These are phyloP conservation scores for Aspergillus glaucus DNA, from an alignment of 2,329 filamentous ascomycete genomes.

Conservation along the genomic window DNA sequence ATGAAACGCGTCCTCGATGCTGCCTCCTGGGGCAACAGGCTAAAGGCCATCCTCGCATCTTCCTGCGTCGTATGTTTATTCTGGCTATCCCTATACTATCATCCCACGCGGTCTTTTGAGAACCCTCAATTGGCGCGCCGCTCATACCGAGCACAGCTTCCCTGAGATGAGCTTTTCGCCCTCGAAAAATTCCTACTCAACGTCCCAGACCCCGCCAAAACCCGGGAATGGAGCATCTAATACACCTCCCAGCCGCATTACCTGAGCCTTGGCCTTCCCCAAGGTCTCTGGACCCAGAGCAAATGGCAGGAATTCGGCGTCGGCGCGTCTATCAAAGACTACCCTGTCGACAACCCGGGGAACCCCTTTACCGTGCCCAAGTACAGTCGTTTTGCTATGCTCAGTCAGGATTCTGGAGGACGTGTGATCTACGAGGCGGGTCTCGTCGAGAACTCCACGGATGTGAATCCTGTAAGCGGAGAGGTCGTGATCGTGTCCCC, in stretches of 20 bases:
- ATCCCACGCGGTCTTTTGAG: background rate
- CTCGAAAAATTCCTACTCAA: background rate
- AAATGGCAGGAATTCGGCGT: background rate
- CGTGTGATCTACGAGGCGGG: background rate
- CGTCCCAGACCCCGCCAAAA: background rate
- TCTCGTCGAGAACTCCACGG: background rate
- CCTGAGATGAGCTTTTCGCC: background rate
- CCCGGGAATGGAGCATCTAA: background rate
- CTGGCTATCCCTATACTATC: background rate
- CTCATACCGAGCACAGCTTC: background rate
- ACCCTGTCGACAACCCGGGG: background rate
- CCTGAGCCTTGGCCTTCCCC: background rate
- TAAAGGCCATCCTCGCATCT: background rate
- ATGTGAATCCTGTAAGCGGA: background rate
- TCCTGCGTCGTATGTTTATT: background rate
- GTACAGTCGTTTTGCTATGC: background rate
- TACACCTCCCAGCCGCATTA: background rate
- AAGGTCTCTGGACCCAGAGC: background rate
- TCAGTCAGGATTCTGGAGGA: background rate
- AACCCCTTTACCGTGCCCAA: background rate
- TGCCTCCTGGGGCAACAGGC: background rate
- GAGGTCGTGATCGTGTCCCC: background rate
- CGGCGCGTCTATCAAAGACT: background rate
- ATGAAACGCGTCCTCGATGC: no score
- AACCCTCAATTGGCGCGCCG: no score